phyloP scores from a whole-genome alignment of 495 filamentous ascomycete species.

The Podospora pseudocomata region DNA sequence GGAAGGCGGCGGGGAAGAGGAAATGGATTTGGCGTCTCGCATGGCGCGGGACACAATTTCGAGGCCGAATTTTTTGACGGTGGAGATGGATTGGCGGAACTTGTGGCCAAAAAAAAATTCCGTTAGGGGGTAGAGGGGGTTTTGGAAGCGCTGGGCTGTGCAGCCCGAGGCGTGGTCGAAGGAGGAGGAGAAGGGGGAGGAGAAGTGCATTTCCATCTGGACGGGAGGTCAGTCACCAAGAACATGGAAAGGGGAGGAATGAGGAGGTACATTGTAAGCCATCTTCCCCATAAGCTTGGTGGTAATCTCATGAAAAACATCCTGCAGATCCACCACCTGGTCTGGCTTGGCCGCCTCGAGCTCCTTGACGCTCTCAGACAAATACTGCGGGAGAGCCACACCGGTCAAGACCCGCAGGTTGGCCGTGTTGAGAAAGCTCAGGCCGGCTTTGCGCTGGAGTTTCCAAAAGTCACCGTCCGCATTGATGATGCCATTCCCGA shows the following conservation, averaged over 20 bases:
- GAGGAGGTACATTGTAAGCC: slow-evolving; percentile 52
- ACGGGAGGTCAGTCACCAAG: slow-evolving; percentile 3
- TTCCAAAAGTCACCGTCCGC: slow-evolving; percentile 60
- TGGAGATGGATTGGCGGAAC: slow-evolving; percentile 44
- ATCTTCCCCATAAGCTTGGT: slow-evolving; percentile 58
- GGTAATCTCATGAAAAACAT: slow-evolving; percentile 56
- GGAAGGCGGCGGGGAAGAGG: not conserved
- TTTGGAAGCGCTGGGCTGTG: slow-evolving; percentile 59
- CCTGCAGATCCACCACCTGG: slow-evolving; percentile 48
- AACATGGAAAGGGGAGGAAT: not conserved
- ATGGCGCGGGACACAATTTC: slow-evolving; percentile 51
- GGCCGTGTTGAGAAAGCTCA: slow-evolving; percentile 53
- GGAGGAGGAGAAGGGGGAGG: slow-evolving; percentile 52
- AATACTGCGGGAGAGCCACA: slow-evolving; percentile 49
- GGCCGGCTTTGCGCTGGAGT: slow-evolving; percentile 56
- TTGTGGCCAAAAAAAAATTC: slow-evolving; percentile 47
- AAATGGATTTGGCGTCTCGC: not conserved
- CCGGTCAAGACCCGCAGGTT: slow-evolving; percentile 56
- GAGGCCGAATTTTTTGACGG: slow-evolving; percentile 49
- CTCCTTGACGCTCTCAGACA: slow-evolving; percentile 37
- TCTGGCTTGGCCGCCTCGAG: slow-evolving; percentile 29
- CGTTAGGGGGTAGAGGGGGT: slow-evolving; percentile 55
- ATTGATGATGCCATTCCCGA: slow-evolving; percentile 63
- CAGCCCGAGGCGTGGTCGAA: slow-evolving; percentile 58
- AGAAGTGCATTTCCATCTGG: slow-evolving; percentile 57